Evolutionary conservation across 352 stramenopile species (phyloP), one percentile per base, ranked within the genome.

Genomic region (Pythium phragmitis): DNA sequence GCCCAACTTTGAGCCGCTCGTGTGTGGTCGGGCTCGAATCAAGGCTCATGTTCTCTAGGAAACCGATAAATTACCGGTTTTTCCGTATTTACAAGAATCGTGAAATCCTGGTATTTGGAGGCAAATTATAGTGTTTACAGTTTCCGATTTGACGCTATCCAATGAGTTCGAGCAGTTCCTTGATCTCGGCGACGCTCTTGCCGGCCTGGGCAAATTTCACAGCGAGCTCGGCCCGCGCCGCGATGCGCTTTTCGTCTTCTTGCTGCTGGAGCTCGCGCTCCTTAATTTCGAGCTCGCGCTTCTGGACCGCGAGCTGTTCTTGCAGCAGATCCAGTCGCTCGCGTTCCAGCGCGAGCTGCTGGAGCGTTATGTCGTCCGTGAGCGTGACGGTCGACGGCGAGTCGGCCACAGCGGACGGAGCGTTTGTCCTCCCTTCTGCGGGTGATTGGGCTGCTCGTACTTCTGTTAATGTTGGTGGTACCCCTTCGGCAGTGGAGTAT

Each of bases 271-370:
- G 47, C 41, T 82, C 73, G 2, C 37, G 70, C 59, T 79, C 70
- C 42, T 77, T 79, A 17, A 84, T 52, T 26, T 73, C 72, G 21
- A 88, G 64, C 55, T 85, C 73, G 28, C 73, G 74, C 57, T 77
- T 72, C n/a, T 72, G 57, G 7, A 73, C 16, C 0, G 23, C 26
- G 36, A 76, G 42, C 42, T 76, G 60, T 12, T 70, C 47, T 28
- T 70, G 65, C n/a, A 68, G 57, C 4, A 85, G 63, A 14, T 64
- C 67, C 33, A 88, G 64, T 23, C 70, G 69, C 34, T 82, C 68
- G 21, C 67, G 73, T 47, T 85, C 79, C 14, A 86, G 19, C 7
- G 63, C 59, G 37, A 82, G 45, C 36, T 55, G 45, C 52, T 61
- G n/a, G 34, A 55, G 16, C 16, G 13, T 19, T 9, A 64, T n/a